A percentile compares a stretch with the other conserved stretches of the same genome.
phyloP scores from a whole-genome alignment of 1,284 basidiomycete genomes.

The Moniliophthora roreri region DNA sequence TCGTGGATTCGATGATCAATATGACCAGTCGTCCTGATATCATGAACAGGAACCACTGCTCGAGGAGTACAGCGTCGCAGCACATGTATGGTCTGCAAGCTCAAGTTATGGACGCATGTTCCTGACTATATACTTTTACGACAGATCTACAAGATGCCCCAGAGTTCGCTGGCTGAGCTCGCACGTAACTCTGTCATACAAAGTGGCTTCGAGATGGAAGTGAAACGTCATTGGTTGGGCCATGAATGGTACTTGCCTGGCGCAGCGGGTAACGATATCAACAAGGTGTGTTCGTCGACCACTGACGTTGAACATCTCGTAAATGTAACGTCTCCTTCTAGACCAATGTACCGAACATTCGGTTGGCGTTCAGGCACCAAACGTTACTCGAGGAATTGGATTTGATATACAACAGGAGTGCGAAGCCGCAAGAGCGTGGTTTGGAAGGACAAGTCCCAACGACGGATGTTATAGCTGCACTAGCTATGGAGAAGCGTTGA shows the following conservation, averaged over 20 bases:
- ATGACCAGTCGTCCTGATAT: neutral
- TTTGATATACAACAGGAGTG: slow-evolving; percentile 43
- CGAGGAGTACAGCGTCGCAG: slow-evolving; percentile 98
- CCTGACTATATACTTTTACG: slow-evolving; percentile 8
- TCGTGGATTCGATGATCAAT: slow-evolving; percentile 11
- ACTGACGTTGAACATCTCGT: neutral
- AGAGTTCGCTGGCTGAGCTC: slow-evolving; percentile 83
- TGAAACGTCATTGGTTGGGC: slow-evolving; percentile 97
- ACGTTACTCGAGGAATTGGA: slow-evolving; percentile 86
- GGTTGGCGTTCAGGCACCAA: slow-evolving; percentile 86
- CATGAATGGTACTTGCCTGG: slow-evolving; percentile 89
- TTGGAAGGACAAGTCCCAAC: slow-evolving; percentile 18
- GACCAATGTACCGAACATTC: slow-evolving; percentile 95
- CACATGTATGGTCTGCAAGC: slow-evolving; percentile 63
- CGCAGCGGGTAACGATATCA: slow-evolving; percentile 86
- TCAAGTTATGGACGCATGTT: neutral
- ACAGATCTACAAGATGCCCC: slow-evolving; percentile 90
- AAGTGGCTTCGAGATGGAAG: slow-evolving; percentile 98
- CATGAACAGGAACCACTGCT: slow-evolving; percentile 79
- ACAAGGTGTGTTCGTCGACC: slow-evolving; percentile 60
- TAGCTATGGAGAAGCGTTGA: slow-evolving; percentile 27
- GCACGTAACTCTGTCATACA: slow-evolving; percentile 96
- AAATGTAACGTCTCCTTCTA: slow-evolving; percentile 26
- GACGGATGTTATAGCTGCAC: slow-evolving; percentile 32
- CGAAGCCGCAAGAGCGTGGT: neutral